These are phyloP conservation scores for Atractiella rhizophila DNA, from an alignment of 768 basidiomycete species.

Conservation along the genomic window DNA sequence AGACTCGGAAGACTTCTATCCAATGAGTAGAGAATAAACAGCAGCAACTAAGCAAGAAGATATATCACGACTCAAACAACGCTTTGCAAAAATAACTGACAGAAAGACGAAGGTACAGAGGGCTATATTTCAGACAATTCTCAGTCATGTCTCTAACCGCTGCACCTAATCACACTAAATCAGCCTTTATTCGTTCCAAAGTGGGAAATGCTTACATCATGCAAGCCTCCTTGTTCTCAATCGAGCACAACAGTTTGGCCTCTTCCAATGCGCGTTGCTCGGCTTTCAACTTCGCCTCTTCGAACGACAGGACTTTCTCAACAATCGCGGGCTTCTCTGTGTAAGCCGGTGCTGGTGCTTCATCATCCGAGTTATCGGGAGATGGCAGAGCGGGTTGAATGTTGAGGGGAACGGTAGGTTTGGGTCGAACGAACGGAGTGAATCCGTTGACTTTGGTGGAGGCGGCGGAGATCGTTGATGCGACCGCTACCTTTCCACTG, in stretches of 20 bases:
- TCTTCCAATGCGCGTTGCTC: conserved; percentile 52
- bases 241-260: conserved; percentile 52
- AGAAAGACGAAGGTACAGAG: background rate
- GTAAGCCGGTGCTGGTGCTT: conserved; percentile 23
- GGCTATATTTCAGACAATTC: background rate
- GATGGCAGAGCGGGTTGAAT: background rate
- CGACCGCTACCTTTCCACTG: background rate
- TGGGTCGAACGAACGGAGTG: background rate
- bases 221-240: conserved; percentile 86
- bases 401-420: background rate
- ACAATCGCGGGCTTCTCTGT: conserved; percentile 21
- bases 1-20: no score
- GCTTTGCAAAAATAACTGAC: background rate
- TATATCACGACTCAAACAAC: background rate
- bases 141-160: no score
- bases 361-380: background rate
- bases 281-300: conserved; percentile 44
- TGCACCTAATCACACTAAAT: no score
- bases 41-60: no score
- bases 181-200: no score
- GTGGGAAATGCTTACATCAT: conserved; percentile 36
- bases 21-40: no score
- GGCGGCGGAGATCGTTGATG: conserved; percentile 2
- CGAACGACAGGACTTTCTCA: conserved; percentile 25
- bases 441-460: conserved; percentile 1